These are phyloP conservation scores for Penicillium vulpinum DNA, from an alignment of 2,329 filamentous ascomycete species.

Conservation along the genomic window DNA sequence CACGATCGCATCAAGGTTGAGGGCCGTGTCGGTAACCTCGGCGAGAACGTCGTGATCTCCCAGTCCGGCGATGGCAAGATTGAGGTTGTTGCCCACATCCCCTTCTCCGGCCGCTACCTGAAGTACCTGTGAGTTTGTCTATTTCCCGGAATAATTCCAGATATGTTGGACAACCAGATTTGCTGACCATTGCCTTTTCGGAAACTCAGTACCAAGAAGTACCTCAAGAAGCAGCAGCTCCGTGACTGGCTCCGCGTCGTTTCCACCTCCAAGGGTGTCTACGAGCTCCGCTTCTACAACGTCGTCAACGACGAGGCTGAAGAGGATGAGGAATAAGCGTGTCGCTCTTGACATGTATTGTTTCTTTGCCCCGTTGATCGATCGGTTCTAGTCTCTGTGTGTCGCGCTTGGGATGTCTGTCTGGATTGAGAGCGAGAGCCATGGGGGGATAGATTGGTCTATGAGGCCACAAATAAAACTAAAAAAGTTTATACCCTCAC, in stretches of 20 bases:
- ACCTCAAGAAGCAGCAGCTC: conserved; percentile 99
- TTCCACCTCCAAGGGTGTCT: conserved; percentile 95
- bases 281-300: conserved; percentile 99
- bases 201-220: conserved; percentile 89
- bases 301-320: conserved; percentile 97
- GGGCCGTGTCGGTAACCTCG: conserved; percentile 96
- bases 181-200: conserved; percentile 8
- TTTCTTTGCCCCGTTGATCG: conserved; percentile 13
- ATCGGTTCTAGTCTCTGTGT: conserved; percentile 15
- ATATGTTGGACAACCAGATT: background rate
- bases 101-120: conserved; percentile 97
- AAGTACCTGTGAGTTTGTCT: conserved; percentile 86
- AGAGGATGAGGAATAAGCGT: conserved; percentile 93
- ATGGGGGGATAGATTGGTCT: conserved; percentile 25
- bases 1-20: conserved; percentile 99
- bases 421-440: conserved; percentile 16
- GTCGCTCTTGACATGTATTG: conserved; percentile 13
- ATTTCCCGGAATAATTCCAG: background rate
- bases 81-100: conserved; percentile 94
- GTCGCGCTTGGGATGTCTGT: conserved; percentile 11
- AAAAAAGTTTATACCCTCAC: conserved; percentile 26
- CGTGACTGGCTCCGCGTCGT: conserved; percentile 99
- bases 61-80: conserved; percentile 96
- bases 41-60: conserved; percentile 85
- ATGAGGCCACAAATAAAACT: conserved; percentile 24